These are phyloP conservation scores for Nicotiana otophora DNA, from an alignment of 257 asterid genomes.

Conservation along the genomic window DNA sequence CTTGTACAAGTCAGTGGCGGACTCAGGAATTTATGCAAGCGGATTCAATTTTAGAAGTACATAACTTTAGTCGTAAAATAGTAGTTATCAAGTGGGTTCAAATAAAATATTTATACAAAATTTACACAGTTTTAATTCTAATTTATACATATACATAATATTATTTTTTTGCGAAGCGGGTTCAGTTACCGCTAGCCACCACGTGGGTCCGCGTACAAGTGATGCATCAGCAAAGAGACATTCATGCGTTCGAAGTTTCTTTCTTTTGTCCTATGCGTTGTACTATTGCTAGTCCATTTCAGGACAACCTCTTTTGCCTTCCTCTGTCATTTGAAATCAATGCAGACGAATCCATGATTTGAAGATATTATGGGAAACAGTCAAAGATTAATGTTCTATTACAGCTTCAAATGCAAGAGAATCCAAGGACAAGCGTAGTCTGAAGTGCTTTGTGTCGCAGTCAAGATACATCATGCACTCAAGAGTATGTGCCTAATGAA, in stretches of 20 bases:
- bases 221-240: neutral
- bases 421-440: neutral
- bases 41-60: too few relatives aligned
- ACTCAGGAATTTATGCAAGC: too few relatives aligned
- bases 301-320: neutral
- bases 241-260: neutral
- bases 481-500: too few relatives aligned
- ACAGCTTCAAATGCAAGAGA: neutral
- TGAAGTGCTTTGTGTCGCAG: neutral
- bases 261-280: neutral
- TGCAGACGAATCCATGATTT: slow-evolving; percentile 66
- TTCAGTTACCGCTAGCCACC: too few relatives aligned
- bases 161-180: too few relatives aligned
- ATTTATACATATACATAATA: too few relatives aligned
- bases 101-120: too few relatives aligned
- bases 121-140: too few relatives aligned
- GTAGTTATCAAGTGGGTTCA: too few relatives aligned
- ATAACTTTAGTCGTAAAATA: too few relatives aligned
- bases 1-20: neutral
- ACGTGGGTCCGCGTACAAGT: neutral
- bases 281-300: neutral
- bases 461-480: neutral
- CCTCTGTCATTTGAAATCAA: neutral
- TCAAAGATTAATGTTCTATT: slow-evolving; percentile 34
- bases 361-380: slow-evolving; percentile 52